Conservation (phyloP, 2,329 filamentous ascomycete genomes). For the Ceratocystis eucalypticola region DNA sequence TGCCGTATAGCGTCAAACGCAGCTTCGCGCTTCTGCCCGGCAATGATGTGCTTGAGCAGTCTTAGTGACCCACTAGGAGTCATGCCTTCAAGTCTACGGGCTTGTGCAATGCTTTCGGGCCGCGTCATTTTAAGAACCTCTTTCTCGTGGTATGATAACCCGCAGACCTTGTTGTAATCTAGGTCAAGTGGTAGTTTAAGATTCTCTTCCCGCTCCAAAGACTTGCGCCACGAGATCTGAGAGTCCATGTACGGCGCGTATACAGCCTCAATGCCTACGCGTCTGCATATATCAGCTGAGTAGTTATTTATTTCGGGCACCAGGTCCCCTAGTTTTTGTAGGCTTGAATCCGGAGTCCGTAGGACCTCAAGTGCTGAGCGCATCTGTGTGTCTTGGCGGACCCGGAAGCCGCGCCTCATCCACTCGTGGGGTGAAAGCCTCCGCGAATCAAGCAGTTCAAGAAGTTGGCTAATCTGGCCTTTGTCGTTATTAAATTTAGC, state of each 20-base stretch:
- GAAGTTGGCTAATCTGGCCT: conserved; percentile 53
- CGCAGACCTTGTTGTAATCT: conserved; percentile 60
- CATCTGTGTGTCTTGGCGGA: conserved; percentile 50
- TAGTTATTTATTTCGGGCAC: conserved; percentile 46
- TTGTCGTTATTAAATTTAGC: conserved; percentile 49
- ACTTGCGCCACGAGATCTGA: conserved; percentile 52
- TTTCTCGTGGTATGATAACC: conserved; percentile 69
- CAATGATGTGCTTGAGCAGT: conserved; percentile 47
- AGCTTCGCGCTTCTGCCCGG: conserved; percentile 13
- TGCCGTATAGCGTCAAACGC: conserved; percentile 13
- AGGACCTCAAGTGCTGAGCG: conserved; percentile 71
- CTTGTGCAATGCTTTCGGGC: conserved; percentile 81
- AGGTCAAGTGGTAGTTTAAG: conserved; percentile 58
- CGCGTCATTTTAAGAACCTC: conserved; percentile 52
- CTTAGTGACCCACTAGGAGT: conserved; percentile 47
- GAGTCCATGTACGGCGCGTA: conserved; percentile 78
- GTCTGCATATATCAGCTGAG: conserved; percentile 44
- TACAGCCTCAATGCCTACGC: conserved; percentile 66
- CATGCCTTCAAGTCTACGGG: conserved; percentile 70
- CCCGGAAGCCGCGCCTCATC: conserved; percentile 54
- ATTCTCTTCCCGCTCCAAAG: conserved; percentile 63
- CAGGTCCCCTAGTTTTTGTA: conserved; percentile 42
- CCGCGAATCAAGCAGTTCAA: conserved; percentile 43
- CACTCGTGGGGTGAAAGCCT: conserved; percentile 50
- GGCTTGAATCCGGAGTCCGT: conserved; percentile 46